phyloP scores from a whole-genome alignment of 2,329 filamentous ascomycete species.

The Ramichloridium luteum region DNA sequence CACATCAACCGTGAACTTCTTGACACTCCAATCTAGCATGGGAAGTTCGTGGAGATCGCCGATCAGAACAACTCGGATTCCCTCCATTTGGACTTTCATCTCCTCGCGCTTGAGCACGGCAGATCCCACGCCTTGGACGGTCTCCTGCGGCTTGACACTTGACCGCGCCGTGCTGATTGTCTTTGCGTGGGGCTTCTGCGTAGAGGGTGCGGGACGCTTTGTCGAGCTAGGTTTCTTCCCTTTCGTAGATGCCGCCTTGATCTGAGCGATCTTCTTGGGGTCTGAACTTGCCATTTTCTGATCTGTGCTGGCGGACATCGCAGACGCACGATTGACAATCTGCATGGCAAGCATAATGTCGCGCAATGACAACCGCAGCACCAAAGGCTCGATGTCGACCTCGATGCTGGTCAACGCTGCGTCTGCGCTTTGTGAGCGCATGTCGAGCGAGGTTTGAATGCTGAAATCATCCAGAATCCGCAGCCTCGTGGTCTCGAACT shows the following conservation, averaged over 20 bases:
- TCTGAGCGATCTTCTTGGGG: conserved; percentile 42
- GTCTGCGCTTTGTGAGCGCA: conserved; percentile 45
- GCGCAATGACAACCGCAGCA: conserved; percentile 77
- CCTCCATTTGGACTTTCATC: conserved; percentile 73
- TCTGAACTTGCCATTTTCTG: conserved; percentile 41
- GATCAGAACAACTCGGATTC: conserved; percentile 83
- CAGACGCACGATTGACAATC: conserved; percentile 80
- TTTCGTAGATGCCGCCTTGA: conserved; percentile 31
- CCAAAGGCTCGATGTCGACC: conserved; percentile 79
- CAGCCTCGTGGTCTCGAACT: conserved; percentile 78
- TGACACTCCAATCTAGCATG: conserved; percentile 85
- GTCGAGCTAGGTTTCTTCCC: conserved; percentile 28
- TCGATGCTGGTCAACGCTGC: conserved; percentile 63
- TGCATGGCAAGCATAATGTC: conserved; percentile 92
- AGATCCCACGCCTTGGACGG: conserved; percentile 33
- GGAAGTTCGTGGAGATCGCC: conserved; percentile 93
- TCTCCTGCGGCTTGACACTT: conserved; percentile 34
- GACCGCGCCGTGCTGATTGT: conserved; percentile 38
- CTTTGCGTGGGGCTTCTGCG: conserved; percentile 33
- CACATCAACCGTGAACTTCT: conserved; percentile 72
- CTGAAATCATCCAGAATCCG: conserved; percentile 96
- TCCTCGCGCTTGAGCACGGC: conserved; percentile 59
- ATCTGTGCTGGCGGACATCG: conserved; percentile 51
- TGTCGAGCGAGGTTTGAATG: conserved; percentile 77
- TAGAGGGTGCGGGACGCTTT: conserved; percentile 36